Evolutionary conservation across 371 early-diverging fungal species (phyloP).

Genomic region (Mucor mucedo): DNA sequence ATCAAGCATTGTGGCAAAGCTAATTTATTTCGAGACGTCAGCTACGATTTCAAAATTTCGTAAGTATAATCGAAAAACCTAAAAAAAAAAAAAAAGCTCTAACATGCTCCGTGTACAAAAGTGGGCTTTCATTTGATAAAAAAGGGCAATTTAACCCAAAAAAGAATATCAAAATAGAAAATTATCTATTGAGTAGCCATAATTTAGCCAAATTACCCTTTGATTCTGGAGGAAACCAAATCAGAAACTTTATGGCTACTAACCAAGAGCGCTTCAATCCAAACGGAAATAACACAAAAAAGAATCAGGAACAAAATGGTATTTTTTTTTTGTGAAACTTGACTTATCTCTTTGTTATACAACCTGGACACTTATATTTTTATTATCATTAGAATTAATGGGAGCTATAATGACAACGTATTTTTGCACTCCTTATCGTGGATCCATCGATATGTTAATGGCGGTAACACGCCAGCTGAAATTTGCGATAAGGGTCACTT

Average conservation of each 20-base stretch:
- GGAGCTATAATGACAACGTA: slow-evolving; percentile 15
- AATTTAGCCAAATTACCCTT: not conserved
- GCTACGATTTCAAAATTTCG: not conserved
- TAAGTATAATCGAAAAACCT: not conserved
- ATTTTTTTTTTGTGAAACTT: not conserved
- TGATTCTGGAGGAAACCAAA: not conserved
- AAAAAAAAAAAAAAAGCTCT: not conserved
- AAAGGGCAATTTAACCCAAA: too few relatives aligned
- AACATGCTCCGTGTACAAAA: not conserved
- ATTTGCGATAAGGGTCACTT: slow-evolving; percentile 14
- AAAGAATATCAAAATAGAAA: not conserved
- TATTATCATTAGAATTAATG: slow-evolving; percentile 2
- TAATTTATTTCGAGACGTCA: not conserved
- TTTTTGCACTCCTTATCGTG: slow-evolving; percentile 18
- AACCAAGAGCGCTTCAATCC: not conserved
- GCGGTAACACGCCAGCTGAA: slow-evolving; percentile 18
- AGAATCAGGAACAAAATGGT: not conserved
- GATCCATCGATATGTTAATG: slow-evolving; percentile 16
- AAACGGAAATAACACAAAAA: not conserved
- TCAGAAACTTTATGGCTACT: not conserved
- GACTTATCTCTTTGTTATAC: not conserved
- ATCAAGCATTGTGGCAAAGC: not conserved
- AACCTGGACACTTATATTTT: too few relatives aligned
- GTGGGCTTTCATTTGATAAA: not conserved
- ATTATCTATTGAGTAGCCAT: not conserved